Conservation (phyloP, 2,329 filamentous ascomycete species). For the Dactylellina sp. region DNA sequence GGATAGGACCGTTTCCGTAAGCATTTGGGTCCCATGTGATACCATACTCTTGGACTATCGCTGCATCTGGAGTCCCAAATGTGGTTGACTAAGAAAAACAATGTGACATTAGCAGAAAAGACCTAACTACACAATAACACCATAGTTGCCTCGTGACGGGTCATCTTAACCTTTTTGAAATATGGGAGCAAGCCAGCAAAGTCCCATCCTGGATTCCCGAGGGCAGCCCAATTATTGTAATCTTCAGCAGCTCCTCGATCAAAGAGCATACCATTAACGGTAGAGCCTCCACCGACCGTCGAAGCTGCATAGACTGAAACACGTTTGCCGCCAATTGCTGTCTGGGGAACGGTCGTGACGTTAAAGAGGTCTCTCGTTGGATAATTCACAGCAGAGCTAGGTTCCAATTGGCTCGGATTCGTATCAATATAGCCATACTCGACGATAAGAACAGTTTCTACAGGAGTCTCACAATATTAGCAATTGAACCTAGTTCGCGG, state of each 20-base stretch:
- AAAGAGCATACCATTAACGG: constrained; percentile 67
- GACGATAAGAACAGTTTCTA: constrained; percentile 61
- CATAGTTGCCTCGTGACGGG: no score
- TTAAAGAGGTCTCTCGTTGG: constrained; percentile 61
- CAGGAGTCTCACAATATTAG: constrained; percentile 17
- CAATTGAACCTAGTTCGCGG: neutral
- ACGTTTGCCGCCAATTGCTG: constrained; percentile 63
- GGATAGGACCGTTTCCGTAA: constrained; percentile 62
- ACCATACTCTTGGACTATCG: constrained; percentile 60
- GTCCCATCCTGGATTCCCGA: constrained; percentile 67
- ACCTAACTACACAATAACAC: no score
- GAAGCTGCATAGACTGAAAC: constrained; percentile 62
- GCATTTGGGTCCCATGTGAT: constrained; percentile 62
- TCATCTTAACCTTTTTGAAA: constrained; percentile 63
- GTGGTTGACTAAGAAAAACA: constrained; percentile 60
- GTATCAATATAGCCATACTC: constrained; percentile 60
- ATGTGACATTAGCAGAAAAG: neutral
- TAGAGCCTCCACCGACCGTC: constrained; percentile 64
- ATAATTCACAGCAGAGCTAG: constrained; percentile 59
- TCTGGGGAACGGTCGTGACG: constrained; percentile 64
- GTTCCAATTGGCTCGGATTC: constrained; percentile 57
- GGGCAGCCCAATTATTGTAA: constrained; percentile 65
- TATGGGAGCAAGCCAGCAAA: constrained; percentile 63
- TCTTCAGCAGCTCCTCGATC: constrained; percentile 65
- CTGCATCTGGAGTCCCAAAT: constrained; percentile 61